phyloP scores from a whole-genome alignment of 2,329 filamentous ascomycete genomes.

The Neopestalotiopsis sp. region DNA sequence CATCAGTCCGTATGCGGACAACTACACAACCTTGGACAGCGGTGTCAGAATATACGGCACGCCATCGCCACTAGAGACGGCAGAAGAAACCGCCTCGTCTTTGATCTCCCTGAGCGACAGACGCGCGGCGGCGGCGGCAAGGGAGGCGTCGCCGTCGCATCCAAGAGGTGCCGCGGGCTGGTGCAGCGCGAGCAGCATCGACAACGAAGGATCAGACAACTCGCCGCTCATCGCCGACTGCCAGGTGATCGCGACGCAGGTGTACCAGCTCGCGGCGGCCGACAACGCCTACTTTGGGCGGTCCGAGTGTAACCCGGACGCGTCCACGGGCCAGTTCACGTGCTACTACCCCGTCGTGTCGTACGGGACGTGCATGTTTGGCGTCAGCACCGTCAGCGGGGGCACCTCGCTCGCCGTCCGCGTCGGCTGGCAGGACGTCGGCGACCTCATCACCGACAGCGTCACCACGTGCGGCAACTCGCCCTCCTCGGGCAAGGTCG shows the following conservation, averaged over 20 bases:
- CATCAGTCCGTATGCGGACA: slow-evolving; percentile 5
- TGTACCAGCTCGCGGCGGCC: slow-evolving; percentile 2
- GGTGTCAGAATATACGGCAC: slow-evolving; percentile 15
- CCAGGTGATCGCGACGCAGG: slow-evolving; percentile 10
- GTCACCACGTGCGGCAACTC: slow-evolving; percentile 8
- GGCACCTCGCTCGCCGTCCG: slow-evolving; percentile 6
- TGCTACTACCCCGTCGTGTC: slow-evolving; percentile 17
- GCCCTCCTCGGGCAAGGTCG: slow-evolving; percentile 12
- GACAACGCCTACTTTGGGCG: slow-evolving; percentile 14
- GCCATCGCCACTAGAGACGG: neutral
- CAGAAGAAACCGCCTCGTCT: neutral
- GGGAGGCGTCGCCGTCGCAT: neutral
- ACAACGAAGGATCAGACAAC: slow-evolving; percentile 14
- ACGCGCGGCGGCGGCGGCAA: too few relatives aligned
- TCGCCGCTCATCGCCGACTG: slow-evolving; percentile 17
- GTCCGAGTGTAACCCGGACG: slow-evolving; percentile 13
- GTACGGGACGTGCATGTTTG: slow-evolving; percentile 15
- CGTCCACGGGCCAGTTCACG: slow-evolving; percentile 1
- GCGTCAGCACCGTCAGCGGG: slow-evolving; percentile 7
- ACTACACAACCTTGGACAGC: slow-evolving; percentile 12
- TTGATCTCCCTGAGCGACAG: neutral
- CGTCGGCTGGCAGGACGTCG: slow-evolving; percentile 15
- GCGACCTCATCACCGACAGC: slow-evolving; percentile 15
- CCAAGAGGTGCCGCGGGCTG: neutral
- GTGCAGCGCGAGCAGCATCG: slow-evolving; percentile 6